Conservation (phyloP, 2,329 filamentous ascomycete genomes). For the Neoascochyta sp. region DNA sequence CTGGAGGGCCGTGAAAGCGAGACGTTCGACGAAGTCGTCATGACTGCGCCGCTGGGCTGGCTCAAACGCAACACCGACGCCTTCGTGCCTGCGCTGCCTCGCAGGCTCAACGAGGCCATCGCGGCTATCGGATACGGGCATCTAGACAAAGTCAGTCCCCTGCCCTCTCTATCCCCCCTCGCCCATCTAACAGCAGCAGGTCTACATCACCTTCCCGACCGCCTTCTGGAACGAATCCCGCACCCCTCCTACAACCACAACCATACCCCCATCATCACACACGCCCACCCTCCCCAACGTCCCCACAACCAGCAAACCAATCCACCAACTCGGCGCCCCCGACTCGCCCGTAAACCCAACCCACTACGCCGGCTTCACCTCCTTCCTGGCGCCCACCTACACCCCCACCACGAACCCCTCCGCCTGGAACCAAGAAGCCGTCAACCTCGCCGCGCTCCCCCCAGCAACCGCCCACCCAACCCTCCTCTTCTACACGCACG, state of each 20-base stretch:
- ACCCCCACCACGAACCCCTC: constrained; percentile 57
- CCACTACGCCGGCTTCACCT: constrained; percentile 63
- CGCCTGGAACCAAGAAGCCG: constrained; percentile 70
- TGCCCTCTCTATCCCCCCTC: constrained; percentile 16
- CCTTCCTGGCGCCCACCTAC: constrained; percentile 72
- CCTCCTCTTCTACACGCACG: constrained; percentile 77
- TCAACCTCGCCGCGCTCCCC: constrained; percentile 70
- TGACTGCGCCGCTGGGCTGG: constrained; percentile 65
- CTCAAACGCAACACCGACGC: constrained; percentile 37
- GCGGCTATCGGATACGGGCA: constrained; percentile 64
- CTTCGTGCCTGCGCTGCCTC: constrained; percentile 60
- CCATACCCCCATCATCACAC: constrained; percentile 3
- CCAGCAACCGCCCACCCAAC: constrained; percentile 64
- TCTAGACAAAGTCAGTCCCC: constrained; percentile 59
- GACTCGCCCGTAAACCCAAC: constrained; percentile 26
- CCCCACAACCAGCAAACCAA: constrained; percentile 35
- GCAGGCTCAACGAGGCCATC: constrained; percentile 58
- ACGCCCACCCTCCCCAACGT: constrained; percentile 32
- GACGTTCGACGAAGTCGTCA: constrained; percentile 64
- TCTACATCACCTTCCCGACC: constrained; percentile 60
- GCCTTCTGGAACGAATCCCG: constrained; percentile 64
- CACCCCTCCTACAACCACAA: background rate
- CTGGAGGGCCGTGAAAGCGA: constrained; percentile 46
- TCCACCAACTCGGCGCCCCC: constrained; percentile 27
- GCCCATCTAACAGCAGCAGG: constrained; percentile 18